Percentiles rank a stretch among this genome's conserved stretches.
These are phyloP conservation scores for Rutstroemia sp. DNA, from an alignment of 2,329 filamentous ascomycete genomes.

Conservation along the genomic window DNA sequence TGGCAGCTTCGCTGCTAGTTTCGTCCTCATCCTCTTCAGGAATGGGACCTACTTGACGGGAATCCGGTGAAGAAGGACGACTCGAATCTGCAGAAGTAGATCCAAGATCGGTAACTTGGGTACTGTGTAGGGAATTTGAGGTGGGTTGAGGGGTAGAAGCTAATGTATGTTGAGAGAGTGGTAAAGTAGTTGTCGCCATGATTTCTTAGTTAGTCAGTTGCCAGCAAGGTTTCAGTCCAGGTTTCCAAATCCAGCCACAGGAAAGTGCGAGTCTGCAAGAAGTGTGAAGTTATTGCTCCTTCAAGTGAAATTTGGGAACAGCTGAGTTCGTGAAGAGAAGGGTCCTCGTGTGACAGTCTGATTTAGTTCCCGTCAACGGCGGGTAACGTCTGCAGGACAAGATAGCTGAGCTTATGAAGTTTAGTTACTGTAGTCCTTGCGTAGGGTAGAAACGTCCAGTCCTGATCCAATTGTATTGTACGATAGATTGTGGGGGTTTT, in stretches of 20 bases:
- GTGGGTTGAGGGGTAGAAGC: not conserved
- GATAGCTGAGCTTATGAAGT: not conserved
- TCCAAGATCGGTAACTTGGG: not conserved
- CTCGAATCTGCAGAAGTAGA: constrained; percentile 12
- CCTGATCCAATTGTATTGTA: not conserved
- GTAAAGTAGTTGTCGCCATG: constrained; percentile 3
- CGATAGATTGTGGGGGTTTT: too few species aligned
- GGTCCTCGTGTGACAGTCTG: not conserved
- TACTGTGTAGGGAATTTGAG: constrained; percentile 4
- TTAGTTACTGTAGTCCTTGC: not conserved
- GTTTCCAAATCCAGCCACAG: not conserved
- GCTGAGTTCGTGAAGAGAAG: not conserved
- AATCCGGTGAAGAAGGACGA: constrained; percentile 21
- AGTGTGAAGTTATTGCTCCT: not conserved
- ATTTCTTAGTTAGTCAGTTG: not conserved
- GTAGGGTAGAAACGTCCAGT: not conserved
- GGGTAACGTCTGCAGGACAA: not conserved
- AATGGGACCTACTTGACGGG: constrained; percentile 43
- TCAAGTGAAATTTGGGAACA: not conserved
- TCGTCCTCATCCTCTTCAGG: constrained; percentile 49
- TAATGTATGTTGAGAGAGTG: constrained; percentile 4
- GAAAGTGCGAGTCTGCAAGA: not conserved
- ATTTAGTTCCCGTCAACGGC: not conserved
- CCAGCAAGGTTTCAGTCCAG: not conserved
- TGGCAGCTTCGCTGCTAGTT: constrained; percentile 50